Conservation (phyloP, 2,329 filamentous ascomycete genomes). For the Zalaria obscura region DNA sequence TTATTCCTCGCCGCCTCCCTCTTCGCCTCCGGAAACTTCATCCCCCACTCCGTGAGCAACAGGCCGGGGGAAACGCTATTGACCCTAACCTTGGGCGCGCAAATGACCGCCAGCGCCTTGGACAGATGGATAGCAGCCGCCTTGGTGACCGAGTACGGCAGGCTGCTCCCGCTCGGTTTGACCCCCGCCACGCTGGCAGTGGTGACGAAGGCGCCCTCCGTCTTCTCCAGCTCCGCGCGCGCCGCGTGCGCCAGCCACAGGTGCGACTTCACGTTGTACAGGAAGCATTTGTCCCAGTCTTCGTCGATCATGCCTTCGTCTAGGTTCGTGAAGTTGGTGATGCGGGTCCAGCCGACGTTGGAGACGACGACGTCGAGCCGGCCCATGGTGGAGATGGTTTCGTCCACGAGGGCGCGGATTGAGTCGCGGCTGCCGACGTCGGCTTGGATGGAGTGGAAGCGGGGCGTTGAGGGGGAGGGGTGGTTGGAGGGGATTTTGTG, state of each 20-base stretch:
- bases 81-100: conserved; percentile 42
- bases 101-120: conserved; percentile 39
- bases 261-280: conserved; percentile 50
- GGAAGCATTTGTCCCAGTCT: conserved; percentile 46
- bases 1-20: conserved; percentile 20
- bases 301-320: conserved; percentile 41
- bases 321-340: conserved; percentile 30
- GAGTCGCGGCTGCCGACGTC: conserved; percentile 29
- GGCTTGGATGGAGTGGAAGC: conserved; percentile 29
- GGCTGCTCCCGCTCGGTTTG: conserved; percentile 45
- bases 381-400: conserved; percentile 30
- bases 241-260: conserved; percentile 45
- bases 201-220: conserved; percentile 47
- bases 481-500: conserved; percentile 13
- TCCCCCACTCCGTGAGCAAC: conserved; percentile 30
- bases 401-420: conserved; percentile 27
- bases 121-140: conserved; percentile 36
- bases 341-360: conserved; percentile 24
- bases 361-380: conserved; percentile 32
- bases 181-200: conserved; percentile 53
- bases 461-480: conserved; percentile 15
- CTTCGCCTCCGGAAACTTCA: conserved; percentile 30
- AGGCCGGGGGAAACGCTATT: conserved; percentile 45
- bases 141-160: conserved; percentile 27
- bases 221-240: conserved; percentile 38